These are phyloP conservation scores for Grigorovia yakushimaensis DNA, from an alignment of 805 yeast species.

Conservation along the genomic window DNA sequence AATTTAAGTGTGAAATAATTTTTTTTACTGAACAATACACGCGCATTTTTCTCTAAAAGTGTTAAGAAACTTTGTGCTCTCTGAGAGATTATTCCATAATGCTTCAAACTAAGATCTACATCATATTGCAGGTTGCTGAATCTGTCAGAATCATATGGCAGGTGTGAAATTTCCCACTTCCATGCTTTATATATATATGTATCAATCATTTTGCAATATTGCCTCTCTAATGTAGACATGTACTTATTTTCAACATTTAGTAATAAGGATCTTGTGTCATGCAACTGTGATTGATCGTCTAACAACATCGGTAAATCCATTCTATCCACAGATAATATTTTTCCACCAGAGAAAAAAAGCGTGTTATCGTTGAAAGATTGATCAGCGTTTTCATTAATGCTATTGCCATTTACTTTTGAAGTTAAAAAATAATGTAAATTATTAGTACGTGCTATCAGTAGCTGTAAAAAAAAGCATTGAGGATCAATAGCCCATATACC, in stretches of 20 bases:
- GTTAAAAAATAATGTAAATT: background rate
- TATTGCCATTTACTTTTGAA: too few relatives aligned
- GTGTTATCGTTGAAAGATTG: too few relatives aligned
- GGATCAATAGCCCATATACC: conserved; percentile 48
- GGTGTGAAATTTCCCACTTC: background rate
- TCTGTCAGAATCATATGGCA: background rate
- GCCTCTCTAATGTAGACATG: background rate
- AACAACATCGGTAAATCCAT: conserved; percentile 1
- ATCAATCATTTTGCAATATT: background rate
- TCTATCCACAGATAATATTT: background rate
- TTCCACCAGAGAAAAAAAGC: background rate
- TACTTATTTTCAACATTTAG: background rate
- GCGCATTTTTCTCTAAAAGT: background rate
- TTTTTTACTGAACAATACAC: background rate
- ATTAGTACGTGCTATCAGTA: conserved; percentile 19
- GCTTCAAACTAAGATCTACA: background rate
- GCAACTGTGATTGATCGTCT: background rate
- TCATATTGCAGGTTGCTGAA: background rate
- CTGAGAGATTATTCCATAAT: background rate
- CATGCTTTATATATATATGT: background rate
- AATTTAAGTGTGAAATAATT: background rate
- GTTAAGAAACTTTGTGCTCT: background rate
- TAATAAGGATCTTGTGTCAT: background rate
- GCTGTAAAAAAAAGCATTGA: conserved; percentile 37
- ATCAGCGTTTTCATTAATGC: too few relatives aligned